These are phyloP conservation scores for Flaveria bidentis DNA, from an alignment of 129 eudicot species.

Conservation along the genomic window DNA sequence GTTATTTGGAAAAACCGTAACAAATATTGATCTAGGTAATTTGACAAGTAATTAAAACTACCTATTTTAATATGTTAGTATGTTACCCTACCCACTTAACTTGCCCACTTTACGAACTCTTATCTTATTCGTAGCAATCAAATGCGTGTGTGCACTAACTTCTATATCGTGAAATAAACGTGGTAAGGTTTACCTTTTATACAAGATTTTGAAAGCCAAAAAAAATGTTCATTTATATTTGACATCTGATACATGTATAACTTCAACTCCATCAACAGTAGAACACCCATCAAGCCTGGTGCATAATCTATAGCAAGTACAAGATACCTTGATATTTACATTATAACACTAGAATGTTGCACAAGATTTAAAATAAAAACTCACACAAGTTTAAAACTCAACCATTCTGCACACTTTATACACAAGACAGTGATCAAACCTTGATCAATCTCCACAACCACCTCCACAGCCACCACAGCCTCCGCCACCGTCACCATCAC, in stretches of 20 bases:
- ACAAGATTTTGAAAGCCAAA: not conserved
- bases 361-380: too few species aligned
- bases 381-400: not conserved
- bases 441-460: conserved; percentile 32
- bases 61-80: not conserved
- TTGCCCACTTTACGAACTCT: too few species aligned
- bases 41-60: too few species aligned
- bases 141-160: not conserved
- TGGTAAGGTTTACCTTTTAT: not conserved
- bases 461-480: not conserved
- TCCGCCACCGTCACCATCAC: not conserved
- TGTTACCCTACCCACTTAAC: not conserved
- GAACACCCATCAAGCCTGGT: not conserved
- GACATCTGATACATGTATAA: not conserved
- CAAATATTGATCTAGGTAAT: too few species aligned
- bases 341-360: not conserved
- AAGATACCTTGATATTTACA: not conserved
- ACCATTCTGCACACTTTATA: not conserved
- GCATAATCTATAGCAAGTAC: not conserved
- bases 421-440: not conserved
- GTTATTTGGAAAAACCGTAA: too few species aligned
- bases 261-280: not conserved
- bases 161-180: not conserved
- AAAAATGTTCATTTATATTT: not conserved
- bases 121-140: too few species aligned